phyloP scores from a whole-genome alignment of 1,284 basidiomycete genomes.

The Meripilus lineatus region DNA sequence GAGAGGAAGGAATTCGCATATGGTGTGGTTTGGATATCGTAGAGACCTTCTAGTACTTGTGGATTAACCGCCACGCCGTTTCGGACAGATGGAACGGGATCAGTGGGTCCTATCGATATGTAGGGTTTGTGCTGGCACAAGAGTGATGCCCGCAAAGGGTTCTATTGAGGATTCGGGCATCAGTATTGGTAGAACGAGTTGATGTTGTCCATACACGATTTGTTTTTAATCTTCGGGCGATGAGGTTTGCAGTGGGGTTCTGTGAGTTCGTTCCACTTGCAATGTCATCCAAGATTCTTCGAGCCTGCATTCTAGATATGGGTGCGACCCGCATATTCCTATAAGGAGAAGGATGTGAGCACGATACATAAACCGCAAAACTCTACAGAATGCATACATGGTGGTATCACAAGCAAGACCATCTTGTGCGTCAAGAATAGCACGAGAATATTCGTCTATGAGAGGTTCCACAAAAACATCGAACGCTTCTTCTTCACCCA shows the following conservation, averaged over 20 bases:
- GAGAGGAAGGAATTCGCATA: slow-evolving; percentile 61
- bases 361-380: background rate
- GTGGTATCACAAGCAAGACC: background rate
- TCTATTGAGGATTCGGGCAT: slow-evolving; percentile 9
- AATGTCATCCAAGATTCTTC: slow-evolving; percentile 11
- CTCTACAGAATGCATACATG: background rate
- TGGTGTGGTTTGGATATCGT: slow-evolving; percentile 52
- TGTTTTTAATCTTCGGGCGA: slow-evolving; percentile 13
- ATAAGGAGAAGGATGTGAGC: background rate
- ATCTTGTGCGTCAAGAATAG: slow-evolving; percentile 1
- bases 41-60: slow-evolving; percentile 48
- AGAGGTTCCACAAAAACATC: slow-evolving; percentile 19
- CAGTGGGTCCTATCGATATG: slow-evolving; percentile 10
- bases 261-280: background rate
- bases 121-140: slow-evolving; percentile 10
- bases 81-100: slow-evolving; percentile 15
- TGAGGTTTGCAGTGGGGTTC: slow-evolving; percentile 4
- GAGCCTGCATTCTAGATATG: slow-evolving; percentile 14
- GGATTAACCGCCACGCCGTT: slow-evolving; percentile 29
- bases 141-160: slow-evolving; percentile 15
- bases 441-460: slow-evolving; percentile 15
- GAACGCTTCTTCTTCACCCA: no score
- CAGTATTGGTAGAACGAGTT: background rate
- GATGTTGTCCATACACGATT: slow-evolving; percentile 12
- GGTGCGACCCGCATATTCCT: slow-evolving; percentile 11